Evolutionary conservation across 306 rosid species (phyloP).

Genomic region (Ammopiptanthus mongolicus): DNA sequence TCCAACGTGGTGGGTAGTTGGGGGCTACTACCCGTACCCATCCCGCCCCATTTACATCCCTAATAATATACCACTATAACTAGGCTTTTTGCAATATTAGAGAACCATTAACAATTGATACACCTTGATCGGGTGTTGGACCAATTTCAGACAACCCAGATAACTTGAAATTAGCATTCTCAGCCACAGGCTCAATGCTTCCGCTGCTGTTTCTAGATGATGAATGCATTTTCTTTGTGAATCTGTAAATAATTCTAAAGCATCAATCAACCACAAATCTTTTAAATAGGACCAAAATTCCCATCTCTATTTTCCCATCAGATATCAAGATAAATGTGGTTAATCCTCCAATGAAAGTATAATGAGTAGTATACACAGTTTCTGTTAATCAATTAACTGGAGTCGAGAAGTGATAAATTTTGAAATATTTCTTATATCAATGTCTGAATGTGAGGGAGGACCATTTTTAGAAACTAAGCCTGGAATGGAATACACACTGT

Average conservation of each 20-base stretch:
- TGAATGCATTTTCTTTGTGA: conserved; percentile 47
- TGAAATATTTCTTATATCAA: conserved; percentile 41
- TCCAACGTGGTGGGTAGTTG: too few relatives aligned
- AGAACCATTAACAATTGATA: neutral
- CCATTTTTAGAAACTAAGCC: conserved; percentile 62
- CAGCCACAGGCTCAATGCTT: conserved; percentile 62
- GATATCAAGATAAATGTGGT: conserved; percentile 13
- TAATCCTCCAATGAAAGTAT: neutral
- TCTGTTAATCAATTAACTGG: neutral
- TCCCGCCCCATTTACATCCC: too few relatives aligned
- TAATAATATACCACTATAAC: conserved; percentile 3
- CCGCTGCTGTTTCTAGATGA: conserved; percentile 53
- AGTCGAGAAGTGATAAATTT: neutral
- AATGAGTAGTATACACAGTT: neutral
- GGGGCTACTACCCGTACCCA: too few relatives aligned
- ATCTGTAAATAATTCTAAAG: conserved; percentile 32
- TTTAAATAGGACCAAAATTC: neutral
- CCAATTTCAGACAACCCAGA: conserved; percentile 41
- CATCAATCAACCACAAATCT: conserved; percentile 10
- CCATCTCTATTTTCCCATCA: neutral
- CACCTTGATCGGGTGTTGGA: conserved; percentile 64
- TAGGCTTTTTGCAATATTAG: neutral
- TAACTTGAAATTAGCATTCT: conserved; percentile 50
- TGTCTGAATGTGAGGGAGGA: conserved; percentile 34
- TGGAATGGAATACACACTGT: conserved; percentile 30